Conservation (phyloP, 805 yeast species). For the Hanseniaspora lindneri region DNA sequence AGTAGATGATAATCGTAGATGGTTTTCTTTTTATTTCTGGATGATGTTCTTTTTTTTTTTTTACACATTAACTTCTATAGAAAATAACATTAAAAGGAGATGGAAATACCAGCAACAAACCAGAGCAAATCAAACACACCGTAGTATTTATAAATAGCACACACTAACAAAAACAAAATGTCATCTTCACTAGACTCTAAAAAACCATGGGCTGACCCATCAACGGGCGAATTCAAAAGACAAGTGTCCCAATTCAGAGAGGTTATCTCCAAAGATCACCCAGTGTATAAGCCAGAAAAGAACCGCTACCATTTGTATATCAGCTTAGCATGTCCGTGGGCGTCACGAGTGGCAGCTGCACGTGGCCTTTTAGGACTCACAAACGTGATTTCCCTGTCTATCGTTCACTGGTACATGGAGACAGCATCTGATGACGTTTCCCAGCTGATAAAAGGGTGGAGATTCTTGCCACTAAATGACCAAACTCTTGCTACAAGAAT, state of each 20-base stretch:
- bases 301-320: conserved; percentile 80
- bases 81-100: no score
- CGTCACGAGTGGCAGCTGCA: conserved; percentile 69
- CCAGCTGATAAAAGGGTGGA: conserved; percentile 57
- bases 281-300: conserved; percentile 59
- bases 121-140: no score
- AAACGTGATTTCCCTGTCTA: conserved; percentile 50
- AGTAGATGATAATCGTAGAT: no score
- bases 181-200: neutral
- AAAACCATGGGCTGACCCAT: conserved; percentile 12
- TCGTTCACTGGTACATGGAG: conserved; percentile 78
- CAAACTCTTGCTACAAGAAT: conserved; percentile 26
- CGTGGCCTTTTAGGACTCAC: conserved; percentile 62
- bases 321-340: conserved; percentile 90
- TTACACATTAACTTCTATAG: no score
- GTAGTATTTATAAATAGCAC: neutral
- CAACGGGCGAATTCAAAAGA: conserved; percentile 35
- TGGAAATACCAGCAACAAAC: no score
- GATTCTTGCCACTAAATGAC: conserved; percentile 44
- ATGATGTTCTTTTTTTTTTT: no score
- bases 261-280: conserved; percentile 46
- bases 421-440: conserved; percentile 32
- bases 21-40: no score
- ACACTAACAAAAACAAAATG: neutral
- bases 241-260: conserved; percentile 51